Evolutionary conservation across 2,329 filamentous ascomycete species (phyloP).

Genomic region (Juglanconis juglandina): DNA sequence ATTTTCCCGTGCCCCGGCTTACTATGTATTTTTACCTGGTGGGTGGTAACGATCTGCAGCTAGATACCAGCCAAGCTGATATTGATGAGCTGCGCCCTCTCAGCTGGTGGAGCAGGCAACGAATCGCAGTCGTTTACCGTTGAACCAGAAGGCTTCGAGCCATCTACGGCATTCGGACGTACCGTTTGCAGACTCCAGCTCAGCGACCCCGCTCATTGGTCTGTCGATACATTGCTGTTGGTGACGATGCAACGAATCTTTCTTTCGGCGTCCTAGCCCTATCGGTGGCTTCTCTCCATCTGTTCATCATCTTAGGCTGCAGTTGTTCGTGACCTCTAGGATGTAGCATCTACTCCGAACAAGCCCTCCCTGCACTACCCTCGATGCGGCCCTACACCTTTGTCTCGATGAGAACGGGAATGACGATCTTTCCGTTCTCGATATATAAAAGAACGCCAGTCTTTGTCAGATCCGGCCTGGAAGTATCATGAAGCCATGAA

Average conservation of each 20-base stretch:
- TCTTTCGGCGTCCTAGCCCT: neutral
- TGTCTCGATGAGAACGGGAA: neutral
- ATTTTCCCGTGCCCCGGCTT: neutral
- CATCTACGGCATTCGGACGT: slow-evolving; percentile 2
- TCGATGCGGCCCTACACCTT: slow-evolving; percentile 4
- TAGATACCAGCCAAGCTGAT: slow-evolving; percentile 6
- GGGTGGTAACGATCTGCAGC: slow-evolving; percentile 14
- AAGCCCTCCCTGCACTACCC: neutral
- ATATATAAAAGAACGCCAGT: neutral
- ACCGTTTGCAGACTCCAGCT: slow-evolving; percentile 3
- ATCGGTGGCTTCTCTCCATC: neutral
- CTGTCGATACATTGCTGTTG: too few species aligned
- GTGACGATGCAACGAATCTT: neutral
- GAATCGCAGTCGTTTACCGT: slow-evolving; percentile 14
- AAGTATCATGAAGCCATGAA: slow-evolving; percentile 5
- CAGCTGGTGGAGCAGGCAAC: slow-evolving; percentile 8
- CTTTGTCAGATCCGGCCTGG: neutral
- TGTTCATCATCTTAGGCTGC: neutral
- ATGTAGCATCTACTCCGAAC: neutral
- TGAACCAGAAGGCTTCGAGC: slow-evolving; percentile 7
- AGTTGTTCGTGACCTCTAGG: neutral
- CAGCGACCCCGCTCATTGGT: too few species aligned
- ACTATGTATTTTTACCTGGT: slow-evolving; percentile 7
- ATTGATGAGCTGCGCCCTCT: slow-evolving; percentile 9
- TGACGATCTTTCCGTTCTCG: neutral